Percentiles rank a stretch among this genome's conserved stretches.
Evolutionary conservation across 2,329 filamentous ascomycete species (phyloP).

Genomic region (Colletotrichum euphorbiae): DNA sequence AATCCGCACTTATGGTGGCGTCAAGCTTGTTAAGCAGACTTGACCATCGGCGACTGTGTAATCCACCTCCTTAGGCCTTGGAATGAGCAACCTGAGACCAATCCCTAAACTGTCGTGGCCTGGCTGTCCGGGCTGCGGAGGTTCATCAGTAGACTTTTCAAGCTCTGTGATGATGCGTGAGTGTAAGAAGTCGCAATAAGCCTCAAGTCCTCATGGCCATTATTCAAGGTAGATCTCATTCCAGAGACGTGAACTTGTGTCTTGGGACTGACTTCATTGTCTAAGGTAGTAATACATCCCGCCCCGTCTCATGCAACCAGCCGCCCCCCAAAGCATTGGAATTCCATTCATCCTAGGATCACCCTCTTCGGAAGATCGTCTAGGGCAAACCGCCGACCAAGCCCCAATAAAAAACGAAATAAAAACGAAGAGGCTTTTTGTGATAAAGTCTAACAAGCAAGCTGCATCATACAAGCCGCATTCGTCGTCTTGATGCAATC

Average conservation of each 20-base stretch:
- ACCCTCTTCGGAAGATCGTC: conserved; percentile 6
- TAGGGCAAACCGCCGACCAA: background rate
- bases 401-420: background rate
- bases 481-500: conserved; percentile 35
- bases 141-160: no score
- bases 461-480: background rate
- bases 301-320: conserved; percentile 13
- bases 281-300: conserved; percentile 30
- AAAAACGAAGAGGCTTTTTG: conserved; percentile 30
- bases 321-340: background rate
- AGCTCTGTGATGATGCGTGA: no score
- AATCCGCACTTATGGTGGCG: no score
- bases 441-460: conserved; percentile 33
- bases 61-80: no score
- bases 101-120: no score
- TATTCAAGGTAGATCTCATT: background rate
- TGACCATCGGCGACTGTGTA: no score
- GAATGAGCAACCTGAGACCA: no score
- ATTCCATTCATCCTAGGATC: background rate
- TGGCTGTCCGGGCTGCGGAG: no score
- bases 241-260: background rate
- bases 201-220: no score
- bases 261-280: conserved; percentile 18
- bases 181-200: no score
- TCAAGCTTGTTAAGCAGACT: no score